Evolutionary conservation across 148 eudicot species (phyloP), one percentile per base, ranked within the genome.

Genomic region (Amaranthus cruentus): DNA sequence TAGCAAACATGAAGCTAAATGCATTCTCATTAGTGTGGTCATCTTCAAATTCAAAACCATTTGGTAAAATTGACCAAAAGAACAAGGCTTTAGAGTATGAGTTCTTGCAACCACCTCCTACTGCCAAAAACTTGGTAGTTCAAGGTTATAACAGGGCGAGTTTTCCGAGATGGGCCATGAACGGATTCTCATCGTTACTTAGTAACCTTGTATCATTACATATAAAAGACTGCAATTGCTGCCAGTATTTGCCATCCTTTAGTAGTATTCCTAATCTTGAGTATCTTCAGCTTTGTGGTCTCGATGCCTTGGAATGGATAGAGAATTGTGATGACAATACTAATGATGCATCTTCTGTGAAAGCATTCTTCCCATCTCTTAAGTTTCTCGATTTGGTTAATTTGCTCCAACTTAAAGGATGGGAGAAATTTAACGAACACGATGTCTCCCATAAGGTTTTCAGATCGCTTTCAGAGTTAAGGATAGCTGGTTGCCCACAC

Each of bases 291-390:
- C 61, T 76, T 76, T 6, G 4, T 6, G 7, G 6, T 2, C 68
- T 69, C 62, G 2, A 18, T 6, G 60, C 47, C 10, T 18, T 76
- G 44, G 53, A 76, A 38, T 76, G 44, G 12, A 47, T 69, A 15
- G 68, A 76, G 43, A 38, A 8, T 2, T 46, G 12, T 4, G 42
- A 7, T 13, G 58, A 52, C 38, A 44, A 2, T 14, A 55, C 5
- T 55, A 47, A 18, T n/a, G n/a, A 5, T n/a, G 28, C 10, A 3
- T 18, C 18, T 13, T 7, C 60, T 11, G 8, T 42, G 14, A 7
- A 1, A 52, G 5, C 47, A 11, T 69, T 51, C 60, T 69, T 76
- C 51, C 68, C 73, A 42, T 50, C 60, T 4, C 44, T 76, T 43
- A 44, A 68, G 60, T 0, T 2, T 0, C 11, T 76, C 5, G 4